Evolutionary conservation across 1,284 basidiomycete species (phyloP).

Genomic region (Ceratobasidium papillatum): DNA sequence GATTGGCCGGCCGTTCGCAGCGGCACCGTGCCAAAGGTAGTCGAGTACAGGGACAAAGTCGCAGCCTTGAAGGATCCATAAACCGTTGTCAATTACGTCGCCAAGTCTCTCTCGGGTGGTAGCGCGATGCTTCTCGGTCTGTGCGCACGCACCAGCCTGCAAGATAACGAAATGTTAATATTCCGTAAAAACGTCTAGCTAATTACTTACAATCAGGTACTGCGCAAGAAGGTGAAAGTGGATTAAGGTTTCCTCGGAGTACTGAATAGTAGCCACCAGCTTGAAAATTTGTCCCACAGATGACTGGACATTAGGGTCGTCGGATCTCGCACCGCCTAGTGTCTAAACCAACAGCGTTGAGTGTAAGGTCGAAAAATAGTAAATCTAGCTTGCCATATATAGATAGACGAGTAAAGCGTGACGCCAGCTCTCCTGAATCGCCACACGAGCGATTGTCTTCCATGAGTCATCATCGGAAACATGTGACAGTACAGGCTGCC

Average conservation of each 20-base stretch:
- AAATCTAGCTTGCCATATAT: conserved; percentile 10
- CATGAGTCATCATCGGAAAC: conserved; percentile 6
- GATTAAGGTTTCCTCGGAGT: background rate
- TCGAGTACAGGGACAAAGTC: conserved; percentile 7
- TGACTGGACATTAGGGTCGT: conserved; percentile 11
- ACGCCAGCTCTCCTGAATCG: conserved; percentile 17
- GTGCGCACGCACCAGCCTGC: conserved; percentile 13
- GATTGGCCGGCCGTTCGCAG: conserved; percentile 12
- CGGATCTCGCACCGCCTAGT: background rate
- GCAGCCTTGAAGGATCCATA: conserved; percentile 3
- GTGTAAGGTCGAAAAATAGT: background rate
- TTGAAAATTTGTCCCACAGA: conserved; percentile 17
- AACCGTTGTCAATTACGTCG: background rate
- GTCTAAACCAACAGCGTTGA: background rate
- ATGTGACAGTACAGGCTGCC: background rate
- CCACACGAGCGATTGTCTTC: background rate
- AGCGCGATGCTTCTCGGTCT: conserved; percentile 11
- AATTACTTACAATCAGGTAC: conserved; percentile 15
- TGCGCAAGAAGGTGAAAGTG: conserved; percentile 19
- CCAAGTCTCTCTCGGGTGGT: background rate
- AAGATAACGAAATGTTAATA: no score
- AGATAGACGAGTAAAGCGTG: conserved; percentile 20
- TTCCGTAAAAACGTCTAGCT: background rate
- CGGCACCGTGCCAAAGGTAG: conserved; percentile 24
- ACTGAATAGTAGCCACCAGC: background rate